These are phyloP conservation scores for Lanmaoa rubissima DNA, from an alignment of 768 basidiomycete species.

Conservation along the genomic window DNA sequence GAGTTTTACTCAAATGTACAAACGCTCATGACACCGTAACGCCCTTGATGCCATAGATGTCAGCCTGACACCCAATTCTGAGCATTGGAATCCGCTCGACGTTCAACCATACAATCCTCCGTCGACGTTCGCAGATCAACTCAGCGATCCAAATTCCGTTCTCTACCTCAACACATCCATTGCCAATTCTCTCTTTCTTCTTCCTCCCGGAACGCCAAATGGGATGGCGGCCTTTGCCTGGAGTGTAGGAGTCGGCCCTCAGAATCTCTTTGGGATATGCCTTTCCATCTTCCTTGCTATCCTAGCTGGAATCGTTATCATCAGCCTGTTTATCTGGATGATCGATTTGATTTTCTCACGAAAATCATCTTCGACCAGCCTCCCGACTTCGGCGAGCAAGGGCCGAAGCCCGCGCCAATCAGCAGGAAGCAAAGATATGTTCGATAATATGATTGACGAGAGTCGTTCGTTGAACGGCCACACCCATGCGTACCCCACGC, in stretches of 20 bases:
- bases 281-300: slow-evolving; percentile 82
- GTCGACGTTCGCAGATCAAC: slow-evolving; percentile 67
- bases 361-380: slow-evolving; percentile 15
- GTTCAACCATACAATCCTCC: slow-evolving; percentile 62
- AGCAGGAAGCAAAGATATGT: slow-evolving; percentile 50
- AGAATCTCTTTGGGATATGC: slow-evolving; percentile 81
- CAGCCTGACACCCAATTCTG: slow-evolving; percentile 54
- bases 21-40: slow-evolving; percentile 9
- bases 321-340: slow-evolving; percentile 72
- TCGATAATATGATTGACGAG: slow-evolving; percentile 37
- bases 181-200: slow-evolving; percentile 72
- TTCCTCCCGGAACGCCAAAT: slow-evolving; percentile 52
- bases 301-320: slow-evolving; percentile 62
- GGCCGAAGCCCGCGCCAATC: slow-evolving; percentile 43
- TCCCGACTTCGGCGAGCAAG: slow-evolving; percentile 21
- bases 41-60: slow-evolving; percentile 51
- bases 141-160: slow-evolving; percentile 66
- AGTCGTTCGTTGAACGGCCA: slow-evolving; percentile 29
- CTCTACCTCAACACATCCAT: slow-evolving; percentile 70
- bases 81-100: slow-evolving; percentile 68
- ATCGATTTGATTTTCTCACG: slow-evolving; percentile 54
- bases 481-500: slow-evolving; percentile 19
- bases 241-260: slow-evolving; percentile 76
- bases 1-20: slow-evolving; percentile 24
- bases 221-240: slow-evolving; percentile 87